Evolutionary conservation across 2,329 filamentous ascomycete species (phyloP), one percentile per base, ranked within the genome.

Genomic region (Bipolaris cookei): DNA sequence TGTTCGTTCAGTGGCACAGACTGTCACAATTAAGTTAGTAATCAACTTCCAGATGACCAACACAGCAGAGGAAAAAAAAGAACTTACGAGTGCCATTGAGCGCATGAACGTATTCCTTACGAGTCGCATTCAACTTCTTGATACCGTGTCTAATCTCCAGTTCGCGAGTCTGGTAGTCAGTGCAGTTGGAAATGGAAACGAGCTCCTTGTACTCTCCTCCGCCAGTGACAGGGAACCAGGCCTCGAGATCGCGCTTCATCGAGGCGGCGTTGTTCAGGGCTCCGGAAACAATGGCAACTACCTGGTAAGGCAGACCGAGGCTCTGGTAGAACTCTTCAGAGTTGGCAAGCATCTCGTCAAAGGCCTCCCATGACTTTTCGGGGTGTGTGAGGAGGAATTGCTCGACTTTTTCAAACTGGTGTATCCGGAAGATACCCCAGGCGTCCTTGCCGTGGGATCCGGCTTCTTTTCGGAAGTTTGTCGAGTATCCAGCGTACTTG

Each of bases 141-240:
- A 87, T 84, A 45, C 95, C 94, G 70, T 89, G 97, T 57, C 95
- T 87, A 68, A 99, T 96, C 78, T 98, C 94, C 11, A 99, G 84
- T 67, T 92, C 93, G 54, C 95, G 86, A 21, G 92, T 92, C 82
- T 99, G 95, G 82, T 98, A 98, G 76, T 98, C 94, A 42, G 92
- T 96, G 82, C 95, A 99, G 81, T 99, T 99, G 60, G 92, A 96
- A 84, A 93, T 97, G 18, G 91, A 96, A 48, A 98, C 95, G 25
- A 99, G 86, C 81, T 98, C 95, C 81, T 98, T 98, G 85, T 98
- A 99, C 79, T 98, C 95, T 69, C 90, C 90, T 78, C 98, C 72
- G 11, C 72, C 73, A 3, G 72, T 75, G 53, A 76, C 68, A 3
- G 74, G 74, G 64, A 76, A 76, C 91, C 92, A 96, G 2, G 95